Percentiles rank a stretch among this genome's conserved stretches.
Conservation (phyloP, 2,329 filamentous ascomycete species). For the Cadophora sp. region DNA sequence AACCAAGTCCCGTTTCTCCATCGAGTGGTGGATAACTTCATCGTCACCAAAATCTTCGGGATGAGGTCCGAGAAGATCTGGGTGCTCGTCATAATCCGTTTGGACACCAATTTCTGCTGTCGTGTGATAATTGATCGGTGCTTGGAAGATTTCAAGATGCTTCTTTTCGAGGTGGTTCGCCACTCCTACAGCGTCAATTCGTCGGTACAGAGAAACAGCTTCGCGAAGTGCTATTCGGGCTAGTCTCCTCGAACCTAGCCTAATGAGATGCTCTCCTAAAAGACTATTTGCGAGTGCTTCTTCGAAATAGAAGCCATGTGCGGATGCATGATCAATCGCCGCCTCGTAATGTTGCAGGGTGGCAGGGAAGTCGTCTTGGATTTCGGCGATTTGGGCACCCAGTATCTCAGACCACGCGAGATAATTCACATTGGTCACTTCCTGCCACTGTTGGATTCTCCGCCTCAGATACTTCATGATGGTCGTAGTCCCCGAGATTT, state of each 20-base stretch:
- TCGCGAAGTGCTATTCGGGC: slow-evolving; percentile 74
- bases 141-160: slow-evolving; percentile 70
- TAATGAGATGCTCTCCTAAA: slow-evolving; percentile 73
- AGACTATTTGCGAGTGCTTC: slow-evolving; percentile 77
- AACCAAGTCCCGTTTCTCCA: slow-evolving; percentile 44
- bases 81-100: slow-evolving; percentile 70
- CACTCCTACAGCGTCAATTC: slow-evolving; percentile 73
- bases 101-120: slow-evolving; percentile 72
- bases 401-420: slow-evolving; percentile 71
- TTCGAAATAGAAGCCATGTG: slow-evolving; percentile 71
- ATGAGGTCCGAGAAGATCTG: slow-evolving; percentile 58
- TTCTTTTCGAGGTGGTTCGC: slow-evolving; percentile 71
- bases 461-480: slow-evolving; percentile 60
- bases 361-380: slow-evolving; percentile 60
- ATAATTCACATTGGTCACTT: slow-evolving; percentile 74
- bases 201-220: slow-evolving; percentile 70
- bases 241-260: slow-evolving; percentile 68
- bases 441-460: slow-evolving; percentile 69
- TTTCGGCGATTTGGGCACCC: slow-evolving; percentile 72
- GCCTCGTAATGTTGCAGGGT: slow-evolving; percentile 72
- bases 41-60: slow-evolving; percentile 47
- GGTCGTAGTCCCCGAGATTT: slow-evolving; percentile 53
- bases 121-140: slow-evolving; percentile 62
- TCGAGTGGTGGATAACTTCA: slow-evolving; percentile 45
- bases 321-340: slow-evolving; percentile 73